These are phyloP conservation scores for Jaapia argillacea DNA, from an alignment of 768 basidiomycete genomes.

Conservation along the genomic window DNA sequence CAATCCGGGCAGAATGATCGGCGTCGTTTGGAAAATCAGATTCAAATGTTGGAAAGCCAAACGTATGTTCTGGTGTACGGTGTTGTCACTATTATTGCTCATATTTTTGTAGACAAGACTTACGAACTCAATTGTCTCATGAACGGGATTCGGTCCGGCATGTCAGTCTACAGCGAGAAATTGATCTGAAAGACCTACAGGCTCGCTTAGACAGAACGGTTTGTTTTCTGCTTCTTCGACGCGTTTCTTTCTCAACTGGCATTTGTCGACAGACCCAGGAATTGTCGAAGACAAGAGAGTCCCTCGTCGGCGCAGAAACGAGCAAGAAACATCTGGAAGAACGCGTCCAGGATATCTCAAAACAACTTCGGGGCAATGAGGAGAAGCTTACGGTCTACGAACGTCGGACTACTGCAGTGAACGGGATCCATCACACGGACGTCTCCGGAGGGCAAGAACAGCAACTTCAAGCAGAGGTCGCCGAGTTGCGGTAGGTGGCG, in stretches of 20 bases:
- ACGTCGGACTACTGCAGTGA: slow-evolving; percentile 34
- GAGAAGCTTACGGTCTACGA: slow-evolving; percentile 88
- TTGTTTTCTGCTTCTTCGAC: slow-evolving; percentile 18
- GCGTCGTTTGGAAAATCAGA: slow-evolving; percentile 66
- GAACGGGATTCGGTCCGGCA: slow-evolving; percentile 73
- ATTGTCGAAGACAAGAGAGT: slow-evolving; percentile 57
- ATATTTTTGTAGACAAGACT: slow-evolving; percentile 57
- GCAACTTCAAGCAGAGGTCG: slow-evolving; percentile 76
- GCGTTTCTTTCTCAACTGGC: slow-evolving; percentile 9
- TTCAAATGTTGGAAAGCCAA: slow-evolving; percentile 71
- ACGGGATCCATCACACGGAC: slow-evolving; percentile 24
- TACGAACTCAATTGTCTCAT: slow-evolving; percentile 55
- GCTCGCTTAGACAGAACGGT: slow-evolving; percentile 63
- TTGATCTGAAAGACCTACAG: slow-evolving; percentile 71
- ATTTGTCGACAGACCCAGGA: slow-evolving; percentile 41
- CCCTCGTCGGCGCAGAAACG: slow-evolving; percentile 62
- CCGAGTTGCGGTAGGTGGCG: slow-evolving; percentile 75
- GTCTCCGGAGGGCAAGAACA: slow-evolving; percentile 56
- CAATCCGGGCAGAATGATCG: slow-evolving; percentile 77
- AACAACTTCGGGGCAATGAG: slow-evolving; percentile 62
- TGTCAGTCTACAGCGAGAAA: slow-evolving; percentile 67
- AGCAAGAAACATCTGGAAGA: slow-evolving; percentile 74
- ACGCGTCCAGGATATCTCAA: slow-evolving; percentile 49
- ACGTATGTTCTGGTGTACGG: slow-evolving; percentile 41
- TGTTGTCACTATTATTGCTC: neutral